Percentiles rank a stretch among this genome's conserved stretches.
These are phyloP conservation scores for Alternaria consortialis DNA, from an alignment of 2,329 filamentous ascomycete genomes.

Conservation along the genomic window DNA sequence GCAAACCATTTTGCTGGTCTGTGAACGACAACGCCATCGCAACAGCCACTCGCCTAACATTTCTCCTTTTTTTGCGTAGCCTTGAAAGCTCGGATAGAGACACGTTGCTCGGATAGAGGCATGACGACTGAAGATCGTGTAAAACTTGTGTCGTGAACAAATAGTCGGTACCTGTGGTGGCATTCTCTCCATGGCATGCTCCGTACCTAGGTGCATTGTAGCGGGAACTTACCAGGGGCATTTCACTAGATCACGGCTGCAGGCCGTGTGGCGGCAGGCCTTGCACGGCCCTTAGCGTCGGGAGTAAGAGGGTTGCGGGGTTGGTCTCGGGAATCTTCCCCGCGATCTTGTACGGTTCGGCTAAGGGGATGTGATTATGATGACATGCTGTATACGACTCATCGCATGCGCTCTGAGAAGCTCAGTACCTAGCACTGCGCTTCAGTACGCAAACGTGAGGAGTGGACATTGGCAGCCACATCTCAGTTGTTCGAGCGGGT, in stretches of 20 bases:
- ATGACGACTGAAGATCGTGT: not conserved
- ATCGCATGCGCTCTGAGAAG: slow-evolving; percentile 5
- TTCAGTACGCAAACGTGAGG: not conserved
- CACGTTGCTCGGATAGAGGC: not conserved
- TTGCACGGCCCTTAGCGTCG: slow-evolving; percentile 23
- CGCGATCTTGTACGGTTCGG: slow-evolving; percentile 17
- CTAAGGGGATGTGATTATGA: slow-evolving; percentile 13
- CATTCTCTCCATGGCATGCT: not conserved
- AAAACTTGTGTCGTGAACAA: not conserved
- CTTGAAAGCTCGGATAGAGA: not conserved
- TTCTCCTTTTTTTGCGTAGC: not conserved
- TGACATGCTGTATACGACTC: slow-evolving; percentile 22
- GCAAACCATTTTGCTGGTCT: not conserved
- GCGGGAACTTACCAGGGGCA: not conserved
- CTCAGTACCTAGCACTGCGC: not conserved
- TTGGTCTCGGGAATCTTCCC: slow-evolving; percentile 24
- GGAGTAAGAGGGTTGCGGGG: slow-evolving; percentile 32
- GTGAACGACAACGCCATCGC: not conserved
- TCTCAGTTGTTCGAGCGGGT: not conserved
- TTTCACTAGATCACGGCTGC: slow-evolving; percentile 6
- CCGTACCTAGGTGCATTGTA: not conserved
- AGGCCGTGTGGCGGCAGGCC: slow-evolving; percentile 6
- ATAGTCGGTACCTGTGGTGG: not conserved
- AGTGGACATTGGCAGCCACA: not conserved
- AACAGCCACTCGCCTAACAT: not conserved